Conservation (phyloP, 257 asterid species). For the Echites panduratus region DNA sequence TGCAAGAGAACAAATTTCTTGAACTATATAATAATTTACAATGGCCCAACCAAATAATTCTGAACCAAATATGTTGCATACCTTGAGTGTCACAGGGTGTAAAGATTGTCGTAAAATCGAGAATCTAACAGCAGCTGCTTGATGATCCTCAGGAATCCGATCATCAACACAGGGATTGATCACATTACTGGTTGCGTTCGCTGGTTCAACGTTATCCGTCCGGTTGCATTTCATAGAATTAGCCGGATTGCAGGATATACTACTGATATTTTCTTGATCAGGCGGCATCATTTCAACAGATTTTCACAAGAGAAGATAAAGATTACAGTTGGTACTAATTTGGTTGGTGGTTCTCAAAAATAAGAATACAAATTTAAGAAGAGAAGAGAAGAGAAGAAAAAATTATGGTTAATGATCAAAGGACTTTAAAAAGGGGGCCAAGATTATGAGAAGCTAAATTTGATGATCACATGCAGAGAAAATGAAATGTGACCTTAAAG, state of each 20-base stretch:
- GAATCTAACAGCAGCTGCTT: conserved; percentile 16
- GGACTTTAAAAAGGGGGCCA: background rate
- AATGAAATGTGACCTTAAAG: conserved; percentile 20
- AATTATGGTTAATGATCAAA: background rate
- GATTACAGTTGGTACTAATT: too few species aligned
- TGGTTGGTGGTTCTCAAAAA: background rate
- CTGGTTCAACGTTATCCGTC: conserved; percentile 31
- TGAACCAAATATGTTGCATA: conserved; percentile 5
- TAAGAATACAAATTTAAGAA: background rate
- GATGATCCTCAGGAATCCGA: conserved; percentile 20
- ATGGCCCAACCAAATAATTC: too few species aligned
- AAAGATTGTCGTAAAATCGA: conserved; percentile 47
- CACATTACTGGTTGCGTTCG: conserved; percentile 37
- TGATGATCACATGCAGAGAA: conserved; percentile 35
- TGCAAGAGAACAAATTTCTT: conserved; percentile 16
- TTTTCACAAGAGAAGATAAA: background rate
- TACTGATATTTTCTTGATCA: conserved; percentile 44
- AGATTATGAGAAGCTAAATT: background rate
- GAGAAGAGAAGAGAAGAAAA: background rate
- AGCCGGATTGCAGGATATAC: conserved; percentile 21
- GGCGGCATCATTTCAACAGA: conserved; percentile 57
- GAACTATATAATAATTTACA: too few species aligned
- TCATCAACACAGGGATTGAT: conserved; percentile 39
- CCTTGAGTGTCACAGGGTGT: conserved; percentile 59
- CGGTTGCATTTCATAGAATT: conserved; percentile 17